Conservation (phyloP, 2,329 filamentous ascomycete species). For the Mycosphaerella arachidis region DNA sequence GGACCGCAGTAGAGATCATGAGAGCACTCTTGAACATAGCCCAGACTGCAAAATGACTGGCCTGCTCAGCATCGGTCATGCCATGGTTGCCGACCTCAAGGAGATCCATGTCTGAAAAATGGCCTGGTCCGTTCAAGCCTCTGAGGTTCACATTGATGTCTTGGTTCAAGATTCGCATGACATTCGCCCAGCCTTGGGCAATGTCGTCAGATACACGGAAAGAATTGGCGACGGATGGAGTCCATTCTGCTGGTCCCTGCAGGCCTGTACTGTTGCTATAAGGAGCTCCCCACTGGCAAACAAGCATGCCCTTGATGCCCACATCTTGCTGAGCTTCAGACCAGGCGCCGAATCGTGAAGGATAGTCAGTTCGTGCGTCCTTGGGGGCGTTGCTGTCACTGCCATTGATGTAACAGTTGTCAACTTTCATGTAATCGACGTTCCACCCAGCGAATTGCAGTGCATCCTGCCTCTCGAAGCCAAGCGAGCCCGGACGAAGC, state of each 20-base stretch:
- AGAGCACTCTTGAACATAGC: slow-evolving; percentile 29
- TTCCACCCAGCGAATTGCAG: slow-evolving; percentile 27
- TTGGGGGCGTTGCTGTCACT: slow-evolving; percentile 26
- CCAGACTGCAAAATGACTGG: slow-evolving; percentile 30
- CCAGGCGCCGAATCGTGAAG: slow-evolving; percentile 24
- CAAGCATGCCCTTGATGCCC: slow-evolving; percentile 28
- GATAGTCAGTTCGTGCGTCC: slow-evolving; percentile 28
- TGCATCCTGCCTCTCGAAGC: slow-evolving; percentile 27
- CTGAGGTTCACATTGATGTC: slow-evolving; percentile 27
- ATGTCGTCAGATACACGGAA: slow-evolving; percentile 33
- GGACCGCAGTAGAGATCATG: slow-evolving; percentile 23
- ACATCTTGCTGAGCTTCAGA: slow-evolving; percentile 25
- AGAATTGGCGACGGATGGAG: slow-evolving; percentile 27
- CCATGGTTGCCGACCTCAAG: slow-evolving; percentile 30
- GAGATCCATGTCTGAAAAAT: slow-evolving; percentile 28
- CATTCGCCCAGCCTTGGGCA: slow-evolving; percentile 27
- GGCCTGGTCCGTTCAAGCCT: slow-evolving; percentile 26
- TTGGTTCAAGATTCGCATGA: slow-evolving; percentile 29
- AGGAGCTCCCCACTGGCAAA: slow-evolving; percentile 22
- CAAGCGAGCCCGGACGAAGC: slow-evolving; percentile 19
- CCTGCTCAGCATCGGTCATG: slow-evolving; percentile 29
- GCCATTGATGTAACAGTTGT: slow-evolving; percentile 31
- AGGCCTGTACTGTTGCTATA: slow-evolving; percentile 24
- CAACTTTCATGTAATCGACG: slow-evolving; percentile 29
- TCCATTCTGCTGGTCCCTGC: slow-evolving; percentile 31